Evolutionary conservation across 2,329 filamentous ascomycete species (phyloP).

Genomic region (Graphilbum fragrans): DNA sequence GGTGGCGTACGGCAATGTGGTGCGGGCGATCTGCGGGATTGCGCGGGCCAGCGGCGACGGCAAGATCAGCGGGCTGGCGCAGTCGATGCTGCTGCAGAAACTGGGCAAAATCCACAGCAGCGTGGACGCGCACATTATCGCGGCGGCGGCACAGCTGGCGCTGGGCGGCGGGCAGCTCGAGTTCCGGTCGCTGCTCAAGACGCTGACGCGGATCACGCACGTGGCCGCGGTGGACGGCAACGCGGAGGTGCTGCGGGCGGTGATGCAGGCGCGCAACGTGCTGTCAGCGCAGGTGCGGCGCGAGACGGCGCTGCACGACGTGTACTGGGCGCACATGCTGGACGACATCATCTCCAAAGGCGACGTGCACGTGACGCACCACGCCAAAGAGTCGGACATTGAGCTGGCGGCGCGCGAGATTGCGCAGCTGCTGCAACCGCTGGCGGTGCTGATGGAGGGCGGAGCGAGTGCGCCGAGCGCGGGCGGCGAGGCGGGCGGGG

Average conservation of each 20-base stretch:
- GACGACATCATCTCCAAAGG: conserved; percentile 85
- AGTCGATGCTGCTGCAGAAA: conserved; percentile 96
- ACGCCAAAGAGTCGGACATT: conserved; percentile 64
- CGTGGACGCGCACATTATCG: conserved; percentile 78
- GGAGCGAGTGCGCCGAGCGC: not conserved
- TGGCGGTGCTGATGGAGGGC: conserved; percentile 61
- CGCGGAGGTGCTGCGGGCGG: conserved; percentile 55
- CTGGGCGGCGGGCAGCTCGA: conserved; percentile 68
- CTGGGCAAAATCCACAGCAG: conserved; percentile 68
- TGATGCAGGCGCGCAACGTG: conserved; percentile 66
- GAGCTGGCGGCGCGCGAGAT: conserved; percentile 81
- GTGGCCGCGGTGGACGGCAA: conserved; percentile 62
- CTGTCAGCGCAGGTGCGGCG: conserved; percentile 59
- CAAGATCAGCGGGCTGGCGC: conserved; percentile 84
- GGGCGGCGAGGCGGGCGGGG: not conserved
- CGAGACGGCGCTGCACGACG: conserved; percentile 64
- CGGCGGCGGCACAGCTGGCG: conserved; percentile 67
- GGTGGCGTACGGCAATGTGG: conserved; percentile 71
- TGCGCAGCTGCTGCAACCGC: conserved; percentile 69
- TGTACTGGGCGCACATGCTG: conserved; percentile 74
- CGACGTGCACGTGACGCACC: conserved; percentile 64
- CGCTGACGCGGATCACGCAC: conserved; percentile 65
- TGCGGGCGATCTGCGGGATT: conserved; percentile 90
- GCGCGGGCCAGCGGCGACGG: conserved; percentile 70
- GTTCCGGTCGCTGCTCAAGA: conserved; percentile 73